These are phyloP conservation scores for Cytospora chrysosperma DNA, from an alignment of 2,329 filamentous ascomycete species.

Conservation along the genomic window DNA sequence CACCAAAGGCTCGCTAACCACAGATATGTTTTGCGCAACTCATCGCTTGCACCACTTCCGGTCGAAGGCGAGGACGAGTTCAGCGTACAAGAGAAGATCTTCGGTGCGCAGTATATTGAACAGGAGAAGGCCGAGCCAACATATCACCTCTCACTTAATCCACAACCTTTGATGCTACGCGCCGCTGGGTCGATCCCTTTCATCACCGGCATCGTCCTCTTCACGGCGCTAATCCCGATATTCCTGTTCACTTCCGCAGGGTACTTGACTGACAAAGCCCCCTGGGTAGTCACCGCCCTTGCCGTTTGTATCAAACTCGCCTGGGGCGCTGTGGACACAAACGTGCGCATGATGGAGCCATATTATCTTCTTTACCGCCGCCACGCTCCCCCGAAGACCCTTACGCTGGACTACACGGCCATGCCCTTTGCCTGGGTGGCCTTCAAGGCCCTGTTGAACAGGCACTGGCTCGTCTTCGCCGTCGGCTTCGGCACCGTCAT, in stretches of 20 bases:
- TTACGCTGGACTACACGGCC: slow-evolving; percentile 72
- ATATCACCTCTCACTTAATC: slow-evolving; percentile 53
- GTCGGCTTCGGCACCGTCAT: slow-evolving; percentile 71
- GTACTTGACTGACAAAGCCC: slow-evolving; percentile 57
- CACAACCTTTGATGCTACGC: slow-evolving; percentile 68
- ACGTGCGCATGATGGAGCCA: slow-evolving; percentile 71
- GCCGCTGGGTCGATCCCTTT: slow-evolving; percentile 59
- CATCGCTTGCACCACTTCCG: slow-evolving; percentile 63
- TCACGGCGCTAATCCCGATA: slow-evolving; percentile 57
- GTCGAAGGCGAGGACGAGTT: slow-evolving; percentile 39
- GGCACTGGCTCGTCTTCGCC: slow-evolving; percentile 63
- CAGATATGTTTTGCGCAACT: slow-evolving; percentile 69
- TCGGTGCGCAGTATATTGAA: not conserved
- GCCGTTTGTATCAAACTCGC: slow-evolving; percentile 66
- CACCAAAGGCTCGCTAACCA: slow-evolving; percentile 65
- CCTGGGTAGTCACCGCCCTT: slow-evolving; percentile 64
- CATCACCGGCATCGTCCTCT: slow-evolving; percentile 55
- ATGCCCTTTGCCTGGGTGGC: slow-evolving; percentile 68
- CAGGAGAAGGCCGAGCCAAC: slow-evolving; percentile 36
- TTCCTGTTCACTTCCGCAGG: slow-evolving; percentile 60
- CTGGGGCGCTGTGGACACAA: slow-evolving; percentile 68
- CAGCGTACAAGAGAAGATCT: not conserved
- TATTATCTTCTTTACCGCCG: slow-evolving; percentile 69
- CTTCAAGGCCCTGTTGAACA: slow-evolving; percentile 59
- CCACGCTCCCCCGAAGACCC: slow-evolving; percentile 62